Conservation (phyloP, 2,329 filamentous ascomycete species). For the Xylaria sp. region DNA sequence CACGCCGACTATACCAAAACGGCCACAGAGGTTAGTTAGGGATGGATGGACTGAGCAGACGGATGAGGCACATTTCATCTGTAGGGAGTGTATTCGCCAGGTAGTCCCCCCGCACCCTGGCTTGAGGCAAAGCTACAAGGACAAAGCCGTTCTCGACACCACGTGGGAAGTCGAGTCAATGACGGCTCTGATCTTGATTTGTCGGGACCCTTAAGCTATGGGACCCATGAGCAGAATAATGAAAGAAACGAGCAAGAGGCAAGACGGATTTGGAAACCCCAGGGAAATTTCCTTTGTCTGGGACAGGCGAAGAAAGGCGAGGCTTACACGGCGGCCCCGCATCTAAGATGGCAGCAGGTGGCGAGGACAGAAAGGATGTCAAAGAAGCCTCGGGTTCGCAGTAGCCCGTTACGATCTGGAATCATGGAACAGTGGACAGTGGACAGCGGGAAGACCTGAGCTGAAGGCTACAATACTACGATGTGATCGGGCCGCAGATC, state of each 20-base stretch:
- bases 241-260: constrained; percentile 25
- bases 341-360: constrained; percentile 19
- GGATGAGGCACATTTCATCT: constrained; percentile 29
- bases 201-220: constrained; percentile 13
- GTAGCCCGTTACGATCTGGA: constrained; percentile 11
- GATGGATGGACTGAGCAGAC: constrained; percentile 7
- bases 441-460: constrained; percentile 10
- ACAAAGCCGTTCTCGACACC: constrained; percentile 21
- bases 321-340: constrained; percentile 26
- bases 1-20: constrained; percentile 14
- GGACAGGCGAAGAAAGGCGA: constrained; percentile 15
- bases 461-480: constrained; percentile 16
- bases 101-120: constrained; percentile 8
- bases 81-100: constrained; percentile 16
- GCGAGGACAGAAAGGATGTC: constrained; percentile 12
- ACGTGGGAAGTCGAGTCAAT: constrained; percentile 24
- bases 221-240: constrained; percentile 8
- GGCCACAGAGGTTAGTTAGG: constrained; percentile 13
- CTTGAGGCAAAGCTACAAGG: constrained; percentile 21
- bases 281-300: constrained; percentile 24
- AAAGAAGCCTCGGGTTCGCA: constrained; percentile 12
- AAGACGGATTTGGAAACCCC: constrained; percentile 23
- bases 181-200: constrained; percentile 18
- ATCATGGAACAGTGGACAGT: constrained; percentile 19
- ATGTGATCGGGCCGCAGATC: constrained; percentile 15